Percentiles rank a stretch among this genome's conserved stretches.
Conservation (phyloP, 768 basidiomycete species). For the Psilocybe subaeruginosa region DNA sequence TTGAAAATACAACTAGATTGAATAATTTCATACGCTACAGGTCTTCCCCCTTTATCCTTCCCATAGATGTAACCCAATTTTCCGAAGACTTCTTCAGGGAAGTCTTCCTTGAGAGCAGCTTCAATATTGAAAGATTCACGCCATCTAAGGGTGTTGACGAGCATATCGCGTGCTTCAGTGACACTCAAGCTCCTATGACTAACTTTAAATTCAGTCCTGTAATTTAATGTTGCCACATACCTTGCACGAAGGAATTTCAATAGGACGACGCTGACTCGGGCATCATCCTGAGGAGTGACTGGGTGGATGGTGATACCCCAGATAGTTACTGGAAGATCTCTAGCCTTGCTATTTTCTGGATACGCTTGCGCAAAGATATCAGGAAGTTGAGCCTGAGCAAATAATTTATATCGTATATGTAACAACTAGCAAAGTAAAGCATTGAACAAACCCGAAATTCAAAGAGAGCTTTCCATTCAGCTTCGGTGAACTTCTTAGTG, state of each 20-base stretch:
- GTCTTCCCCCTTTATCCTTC: slow-evolving; percentile 69
- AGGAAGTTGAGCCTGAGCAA: slow-evolving; percentile 44
- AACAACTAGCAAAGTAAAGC: not conserved
- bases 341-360: slow-evolving; percentile 56
- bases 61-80: slow-evolving; percentile 67
- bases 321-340: slow-evolving; percentile 52
- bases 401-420: not conserved
- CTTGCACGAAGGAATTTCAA: slow-evolving; percentile 85
- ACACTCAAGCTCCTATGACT: slow-evolving; percentile 51
- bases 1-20: not conserved
- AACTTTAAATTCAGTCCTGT: not conserved
- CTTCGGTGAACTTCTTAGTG: slow-evolving; percentile 67
- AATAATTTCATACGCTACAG: slow-evolving; percentile 59
- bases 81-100: slow-evolving; percentile 66
- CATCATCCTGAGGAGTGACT: slow-evolving; percentile 48
- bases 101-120: slow-evolving; percentile 59
- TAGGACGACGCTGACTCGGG: slow-evolving; percentile 72
- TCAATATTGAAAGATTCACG: slow-evolving; percentile 67
- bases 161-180: slow-evolving; percentile 61
- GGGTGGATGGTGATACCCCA: slow-evolving; percentile 81
- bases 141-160: slow-evolving; percentile 73
- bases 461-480: slow-evolving; percentile 74
- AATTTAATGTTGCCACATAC: slow-evolving; percentile 31
- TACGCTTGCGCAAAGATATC: slow-evolving; percentile 62
- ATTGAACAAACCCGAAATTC: slow-evolving; percentile 59